Evolutionary conservation across 768 basidiomycete genomes (phyloP), one percentile per base, ranked within the genome.

Genomic region (Termitomyces sp.): DNA sequence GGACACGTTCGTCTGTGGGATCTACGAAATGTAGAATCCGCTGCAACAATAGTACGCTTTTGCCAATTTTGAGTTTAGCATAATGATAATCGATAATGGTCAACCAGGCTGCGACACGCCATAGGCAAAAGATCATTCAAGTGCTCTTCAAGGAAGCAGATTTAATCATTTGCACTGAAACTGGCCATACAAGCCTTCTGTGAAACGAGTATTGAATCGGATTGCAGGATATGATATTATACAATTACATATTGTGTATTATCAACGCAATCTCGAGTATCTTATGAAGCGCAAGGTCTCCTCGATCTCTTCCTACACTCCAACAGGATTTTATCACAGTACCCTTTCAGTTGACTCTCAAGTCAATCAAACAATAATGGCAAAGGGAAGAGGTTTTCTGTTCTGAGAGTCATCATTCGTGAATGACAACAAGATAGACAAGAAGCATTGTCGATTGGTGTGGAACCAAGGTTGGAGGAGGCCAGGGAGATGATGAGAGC

Each of bases 1-100:
- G 79, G 81, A 23, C 54, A 31, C 38, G 69, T 80, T 21, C 73
- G 72, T 12, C 37, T 81, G 10, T 82, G 81, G 80, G 79, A 82
- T 61, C 58, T 79, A 44, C 74, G 79, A 31, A 75, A 74, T 28
- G 50, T 67, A 17, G 62, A 68, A n/a, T 58, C 40, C 50, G 56
- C 66, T 48, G 53, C 62, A 55, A 54, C 60, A 52, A 58, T 53
- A 57, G 71, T 72, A 44, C 56, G 66, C 61, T 31, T 30, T n/a
- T 17, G 31, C 40, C 12, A 35, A 3, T 35, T 23, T 26, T 41
- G 19, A 45, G 42, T 23, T 19, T 47, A 28, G 23, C 19, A 56
- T 38, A 43, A 17, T 6, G 44, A 15, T 49, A 14, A 35, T 26
- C 7, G 46, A 17, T 49, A 10, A 35, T 30, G 48, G 47, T 4